Evolutionary conservation across 352 stramenopile genomes (phyloP), one percentile per base, ranked within the genome.

Genomic region (Phytophthora litchii): DNA sequence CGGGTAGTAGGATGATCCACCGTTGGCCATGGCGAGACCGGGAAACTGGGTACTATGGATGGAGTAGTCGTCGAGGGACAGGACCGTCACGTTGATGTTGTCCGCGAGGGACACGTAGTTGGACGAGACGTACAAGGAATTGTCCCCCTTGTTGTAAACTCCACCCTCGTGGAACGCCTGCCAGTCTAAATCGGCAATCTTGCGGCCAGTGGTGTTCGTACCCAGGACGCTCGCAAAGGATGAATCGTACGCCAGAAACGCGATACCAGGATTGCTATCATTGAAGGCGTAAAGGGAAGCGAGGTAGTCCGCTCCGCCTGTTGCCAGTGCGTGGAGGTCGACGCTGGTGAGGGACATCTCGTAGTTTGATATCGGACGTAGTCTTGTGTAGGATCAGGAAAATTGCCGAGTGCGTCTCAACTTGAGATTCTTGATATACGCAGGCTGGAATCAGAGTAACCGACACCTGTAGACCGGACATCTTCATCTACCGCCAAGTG

Each of bases 141-240:
- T 66, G 49, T 66, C 57, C 35, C 54, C 20, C 21, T 60, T 66
- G 49, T 60, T 66, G 49, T 66, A 66, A 14, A 60, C 48, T 14
- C 57, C 57, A 16, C 42, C 57, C 16, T 66, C 57, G 35, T 66
- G 57, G 27, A 66, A 66, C 0, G 57, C 57, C 27, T 60, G 25
- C 57, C 57, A 66, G 49, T 45, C 35, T 4, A 66, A 29, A 20
- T 60, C 27, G 17, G 57, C 41, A 35, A 66, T 21, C 14, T 54
- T 36, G 10, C 14, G 43, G 9, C 42, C 32, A 0, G 57, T 51
- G 14, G 42, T 27, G 49, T 55, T 66, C 17, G 34, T 20, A 12
- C 49, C 25, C 14, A 66, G 7, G 10, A 60, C 44, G 12, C 54
- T 43, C 4, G 25, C 57, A 16, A 66, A 60, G 5, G 58, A 66